Conservation (phyloP, 2,329 filamentous ascomycete species). For the Macroventuria anomochaeta region DNA sequence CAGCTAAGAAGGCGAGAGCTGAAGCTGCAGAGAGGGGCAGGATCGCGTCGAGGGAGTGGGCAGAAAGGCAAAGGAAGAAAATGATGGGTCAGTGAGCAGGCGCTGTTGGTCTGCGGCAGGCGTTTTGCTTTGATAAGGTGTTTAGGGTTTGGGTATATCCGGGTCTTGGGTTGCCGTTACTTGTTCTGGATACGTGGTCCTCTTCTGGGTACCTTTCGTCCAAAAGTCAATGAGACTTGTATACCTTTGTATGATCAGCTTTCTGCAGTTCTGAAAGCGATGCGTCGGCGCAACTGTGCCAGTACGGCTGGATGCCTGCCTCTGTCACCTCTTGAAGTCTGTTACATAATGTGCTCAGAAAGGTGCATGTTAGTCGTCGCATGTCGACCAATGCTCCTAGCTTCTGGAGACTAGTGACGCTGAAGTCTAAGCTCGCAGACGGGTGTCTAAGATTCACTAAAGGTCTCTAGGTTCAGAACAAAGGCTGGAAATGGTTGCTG, state of each 20-base stretch:
- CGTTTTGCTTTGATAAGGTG: conserved; percentile 1
- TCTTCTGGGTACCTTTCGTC: background rate
- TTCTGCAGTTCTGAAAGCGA: too few species aligned
- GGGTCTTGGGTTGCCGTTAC: background rate
- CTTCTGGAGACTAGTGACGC: too few species aligned
- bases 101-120: too few species aligned
- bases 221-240: background rate
- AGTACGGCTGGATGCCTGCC: too few species aligned
- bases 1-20: conserved; percentile 54
- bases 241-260: background rate
- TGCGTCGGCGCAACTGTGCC: too few species aligned
- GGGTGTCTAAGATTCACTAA: too few species aligned
- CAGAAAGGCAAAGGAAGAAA: conserved; percentile 55
- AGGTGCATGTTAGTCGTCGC: background rate
- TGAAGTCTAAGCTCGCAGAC: too few species aligned
- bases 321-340: too few species aligned
- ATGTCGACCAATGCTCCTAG: too few species aligned
- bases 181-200: background rate
- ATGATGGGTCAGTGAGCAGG: conserved; percentile 23
- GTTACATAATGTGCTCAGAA: too few species aligned
- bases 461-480: too few species aligned
- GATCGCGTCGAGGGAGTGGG: conserved; percentile 56
- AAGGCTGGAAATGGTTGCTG: too few species aligned
- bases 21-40: conserved; percentile 56
- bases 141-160: conserved; percentile 14